Conservation (phyloP, 352 stramenopile genomes). For the Peronosclerospora sorghi region DNA sequence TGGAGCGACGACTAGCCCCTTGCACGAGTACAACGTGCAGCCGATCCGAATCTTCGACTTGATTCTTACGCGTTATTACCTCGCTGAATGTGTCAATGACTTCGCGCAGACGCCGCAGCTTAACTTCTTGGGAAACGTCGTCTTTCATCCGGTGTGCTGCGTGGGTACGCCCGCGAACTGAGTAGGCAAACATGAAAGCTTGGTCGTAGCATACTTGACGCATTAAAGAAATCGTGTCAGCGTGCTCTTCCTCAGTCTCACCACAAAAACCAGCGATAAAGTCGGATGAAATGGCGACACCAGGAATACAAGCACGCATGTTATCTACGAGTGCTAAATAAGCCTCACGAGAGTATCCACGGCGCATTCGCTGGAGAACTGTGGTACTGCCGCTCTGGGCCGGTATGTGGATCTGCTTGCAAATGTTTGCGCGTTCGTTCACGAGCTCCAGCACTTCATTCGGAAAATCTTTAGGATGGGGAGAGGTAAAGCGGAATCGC, state of each 20-base stretch:
- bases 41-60: constrained; percentile 84
- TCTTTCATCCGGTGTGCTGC: constrained; percentile 92
- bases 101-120: constrained; percentile 91
- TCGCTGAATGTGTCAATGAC: constrained; percentile 92
- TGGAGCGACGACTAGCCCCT: constrained; percentile 81
- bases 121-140: constrained; percentile 90
- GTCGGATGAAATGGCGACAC: constrained; percentile 87
- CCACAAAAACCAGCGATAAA: constrained; percentile 99
- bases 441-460: constrained; percentile 86
- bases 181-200: constrained; percentile 99
- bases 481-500: constrained; percentile 97
- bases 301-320: constrained; percentile 76
- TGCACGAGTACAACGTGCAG: constrained; percentile 95
- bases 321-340: constrained; percentile 94
- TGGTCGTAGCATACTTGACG: constrained; percentile 89
- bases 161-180: constrained; percentile 92
- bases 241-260: constrained; percentile 96
- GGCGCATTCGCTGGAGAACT: constrained; percentile 88
- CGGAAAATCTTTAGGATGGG: constrained; percentile 99
- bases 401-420: constrained; percentile 96
- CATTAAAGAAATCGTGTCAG: constrained; percentile 86
- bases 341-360: constrained; percentile 94
- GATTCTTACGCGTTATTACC: constrained; percentile 87
- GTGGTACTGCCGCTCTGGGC: constrained; percentile 92
- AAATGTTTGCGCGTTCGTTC: constrained; percentile 91